Conservation (phyloP, 768 basidiomycete species). For the Tylopilus balloui region DNA sequence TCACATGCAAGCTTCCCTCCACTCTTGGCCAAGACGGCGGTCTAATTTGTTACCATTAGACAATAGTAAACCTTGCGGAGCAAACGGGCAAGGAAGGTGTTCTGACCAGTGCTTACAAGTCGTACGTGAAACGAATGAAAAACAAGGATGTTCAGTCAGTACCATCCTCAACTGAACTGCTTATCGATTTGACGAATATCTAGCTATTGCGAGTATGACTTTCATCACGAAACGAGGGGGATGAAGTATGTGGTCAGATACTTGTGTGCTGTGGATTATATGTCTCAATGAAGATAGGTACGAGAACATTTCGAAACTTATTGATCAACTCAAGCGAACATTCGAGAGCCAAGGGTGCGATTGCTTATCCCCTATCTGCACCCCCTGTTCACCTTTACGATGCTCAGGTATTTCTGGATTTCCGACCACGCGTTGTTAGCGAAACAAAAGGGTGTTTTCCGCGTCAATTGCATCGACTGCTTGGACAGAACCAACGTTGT, state of each 20-base stretch:
- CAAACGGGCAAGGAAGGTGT: slow-evolving; percentile 82
- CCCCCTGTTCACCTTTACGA: slow-evolving; percentile 1
- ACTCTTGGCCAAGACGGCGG: background rate
- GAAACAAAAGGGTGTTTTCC: slow-evolving; percentile 80
- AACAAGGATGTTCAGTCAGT: slow-evolving; percentile 55
- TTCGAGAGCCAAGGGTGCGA: slow-evolving; percentile 79
- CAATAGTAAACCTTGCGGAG: slow-evolving; percentile 86
- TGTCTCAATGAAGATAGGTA: slow-evolving; percentile 46
- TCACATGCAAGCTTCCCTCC: slow-evolving; percentile 52
- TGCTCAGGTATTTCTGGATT: slow-evolving; percentile 73
- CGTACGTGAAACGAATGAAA: slow-evolving; percentile 56
- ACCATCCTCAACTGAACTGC: background rate
- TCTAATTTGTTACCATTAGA: slow-evolving; percentile 38
- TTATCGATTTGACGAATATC: background rate
- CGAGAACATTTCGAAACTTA: slow-evolving; percentile 83
- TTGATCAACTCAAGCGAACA: slow-evolving; percentile 60
- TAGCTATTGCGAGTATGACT: slow-evolving; percentile 85
- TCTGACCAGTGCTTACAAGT: slow-evolving; percentile 74
- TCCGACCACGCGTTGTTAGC: slow-evolving; percentile 66
- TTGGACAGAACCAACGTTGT: slow-evolving; percentile 94
- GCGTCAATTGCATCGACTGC: slow-evolving; percentile 95
- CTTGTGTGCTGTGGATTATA: background rate
- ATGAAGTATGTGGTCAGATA: slow-evolving; percentile 68
- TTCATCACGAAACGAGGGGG: slow-evolving; percentile 88
- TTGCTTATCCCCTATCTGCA: background rate